Conservation (phyloP, 768 basidiomycete species). For the Termitomyces sp. region DNA sequence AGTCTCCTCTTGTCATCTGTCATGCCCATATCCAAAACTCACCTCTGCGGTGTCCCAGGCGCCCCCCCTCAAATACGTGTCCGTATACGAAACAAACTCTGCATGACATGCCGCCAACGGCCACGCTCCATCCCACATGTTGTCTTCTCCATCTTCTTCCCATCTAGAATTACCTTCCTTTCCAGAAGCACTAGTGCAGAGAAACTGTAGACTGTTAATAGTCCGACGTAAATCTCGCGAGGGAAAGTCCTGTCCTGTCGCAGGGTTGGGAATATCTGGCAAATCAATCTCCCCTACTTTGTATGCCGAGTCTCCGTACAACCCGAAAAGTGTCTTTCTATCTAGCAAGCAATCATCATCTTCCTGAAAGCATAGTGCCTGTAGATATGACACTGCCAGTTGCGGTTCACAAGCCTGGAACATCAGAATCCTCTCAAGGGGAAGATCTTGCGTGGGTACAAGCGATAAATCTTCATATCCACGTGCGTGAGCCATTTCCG, state of each 20-base stretch:
- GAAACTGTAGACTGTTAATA: slow-evolving; percentile 58
- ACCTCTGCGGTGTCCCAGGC: slow-evolving; percentile 34
- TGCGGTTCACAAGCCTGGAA: slow-evolving; percentile 56
- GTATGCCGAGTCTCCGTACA: slow-evolving; percentile 35
- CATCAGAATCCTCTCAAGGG: slow-evolving; percentile 63
- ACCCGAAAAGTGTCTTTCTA: slow-evolving; percentile 31
- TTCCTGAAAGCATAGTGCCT: slow-evolving; percentile 53
- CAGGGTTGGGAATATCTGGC: slow-evolving; percentile 21
- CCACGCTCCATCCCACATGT: slow-evolving; percentile 3
- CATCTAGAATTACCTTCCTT: background rate
- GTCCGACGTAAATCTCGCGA: slow-evolving; percentile 58
- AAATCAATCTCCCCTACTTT: slow-evolving; percentile 25
- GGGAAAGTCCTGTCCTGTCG: slow-evolving; percentile 16
- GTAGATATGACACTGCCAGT: slow-evolving; percentile 63
- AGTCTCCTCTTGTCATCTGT: background rate
- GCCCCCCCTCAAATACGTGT: slow-evolving; percentile 41
- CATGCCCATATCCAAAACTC: slow-evolving; percentile 9
- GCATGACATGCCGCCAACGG: slow-evolving; percentile 18
- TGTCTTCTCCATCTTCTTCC: background rate
- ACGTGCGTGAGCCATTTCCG: slow-evolving; percentile 2
- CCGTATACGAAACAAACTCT: slow-evolving; percentile 49
- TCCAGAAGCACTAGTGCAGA: slow-evolving; percentile 25
- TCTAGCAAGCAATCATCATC: slow-evolving; percentile 38
- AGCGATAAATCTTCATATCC: slow-evolving; percentile 53
- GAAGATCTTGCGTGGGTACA: slow-evolving; percentile 69